Base-by-base conservation (phyloP, 1,139 yeast species). In the Magnusiomyces ingens region DNA sequence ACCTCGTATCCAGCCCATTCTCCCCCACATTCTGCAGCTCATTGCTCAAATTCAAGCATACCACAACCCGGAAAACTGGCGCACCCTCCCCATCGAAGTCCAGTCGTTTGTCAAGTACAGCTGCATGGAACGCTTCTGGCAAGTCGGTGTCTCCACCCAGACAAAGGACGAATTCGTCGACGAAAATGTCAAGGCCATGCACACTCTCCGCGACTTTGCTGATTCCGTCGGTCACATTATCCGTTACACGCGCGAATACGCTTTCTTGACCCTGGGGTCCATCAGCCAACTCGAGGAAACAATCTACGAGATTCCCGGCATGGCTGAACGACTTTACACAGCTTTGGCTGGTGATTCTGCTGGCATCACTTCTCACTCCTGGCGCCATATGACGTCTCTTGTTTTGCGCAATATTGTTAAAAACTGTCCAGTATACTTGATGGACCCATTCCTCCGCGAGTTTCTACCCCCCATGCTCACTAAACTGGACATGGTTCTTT, bases 141-240 rank as follows among this genome's bases (percentile, higher is more conserved):
- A 94, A 66, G 95, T 91, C 58, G 99, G 99, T 17, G 95, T 95
- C 19, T 88, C 96, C 1, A 87, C 88, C 55, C 95, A 93, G 69
- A 84, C 96, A 6, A 85, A 89, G 62, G 99, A 94, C 66, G 91
- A 95, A 45, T 94, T 94, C 64, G 85, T 93, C 57, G 96, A 89
- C 67, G 98, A 94, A 64, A 90, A 84, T 63, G 96, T 90, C 55
- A 88, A 85, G 64, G 98, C 99, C 0, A 89, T 95, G 72, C 86
- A 86, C 59, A 90, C 98, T 0, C 72, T 93, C 56, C 77, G 98
- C 60, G 99, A 94, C 71, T 93, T 94, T 74, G 98, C 99, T 0
- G 99, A 94, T 67, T 86, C 96, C 3, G 95, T 93, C n/a, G 99
- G 99, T 15, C 98, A 93, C 67, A 86, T 90, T 63, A 84, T 94